phyloP scores from a whole-genome alignment of 805 yeast genomes.

The Lipomyces orientalis region DNA sequence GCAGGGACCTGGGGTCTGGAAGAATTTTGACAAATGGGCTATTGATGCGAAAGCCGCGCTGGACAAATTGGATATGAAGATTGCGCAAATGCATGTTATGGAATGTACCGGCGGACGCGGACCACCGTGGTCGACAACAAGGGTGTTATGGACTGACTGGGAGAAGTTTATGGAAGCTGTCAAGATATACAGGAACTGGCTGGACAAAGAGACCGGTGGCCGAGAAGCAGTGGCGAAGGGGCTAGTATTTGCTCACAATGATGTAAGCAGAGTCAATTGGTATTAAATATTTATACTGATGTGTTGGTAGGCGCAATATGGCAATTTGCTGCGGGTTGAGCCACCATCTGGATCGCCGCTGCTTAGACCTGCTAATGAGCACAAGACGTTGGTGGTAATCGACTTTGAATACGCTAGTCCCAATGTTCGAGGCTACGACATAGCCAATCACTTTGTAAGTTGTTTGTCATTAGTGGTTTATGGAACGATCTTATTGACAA shows the following conservation, averaged over 20 bases:
- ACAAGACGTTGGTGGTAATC: slow-evolving; percentile 83
- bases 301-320: slow-evolving; percentile 72
- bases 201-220: slow-evolving; percentile 57
- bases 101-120: not conserved
- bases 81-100: slow-evolving; percentile 40
- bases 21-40: slow-evolving; percentile 73
- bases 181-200: slow-evolving; percentile 64
- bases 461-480: not conserved
- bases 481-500: not conserved
- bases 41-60: slow-evolving; percentile 53
- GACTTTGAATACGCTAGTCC: slow-evolving; percentile 97
- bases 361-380: slow-evolving; percentile 56
- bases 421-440: slow-evolving; percentile 85
- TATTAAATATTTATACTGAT: not conserved
- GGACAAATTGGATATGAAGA: slow-evolving; percentile 49
- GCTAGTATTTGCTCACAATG: slow-evolving; percentile 90
- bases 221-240: slow-evolving; percentile 51
- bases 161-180: slow-evolving; percentile 56
- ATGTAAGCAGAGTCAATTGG: slow-evolving; percentile 44
- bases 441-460: slow-evolving; percentile 78
- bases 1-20: slow-evolving; percentile 73
- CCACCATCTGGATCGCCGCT: slow-evolving; percentile 60
- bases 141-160: slow-evolving; percentile 51
- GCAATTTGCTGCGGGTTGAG: slow-evolving; percentile 74
- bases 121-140: slow-evolving; percentile 32